phyloP scores from a whole-genome alignment of 805 yeast species.

The Sugiyamaella qingdaonensis region DNA sequence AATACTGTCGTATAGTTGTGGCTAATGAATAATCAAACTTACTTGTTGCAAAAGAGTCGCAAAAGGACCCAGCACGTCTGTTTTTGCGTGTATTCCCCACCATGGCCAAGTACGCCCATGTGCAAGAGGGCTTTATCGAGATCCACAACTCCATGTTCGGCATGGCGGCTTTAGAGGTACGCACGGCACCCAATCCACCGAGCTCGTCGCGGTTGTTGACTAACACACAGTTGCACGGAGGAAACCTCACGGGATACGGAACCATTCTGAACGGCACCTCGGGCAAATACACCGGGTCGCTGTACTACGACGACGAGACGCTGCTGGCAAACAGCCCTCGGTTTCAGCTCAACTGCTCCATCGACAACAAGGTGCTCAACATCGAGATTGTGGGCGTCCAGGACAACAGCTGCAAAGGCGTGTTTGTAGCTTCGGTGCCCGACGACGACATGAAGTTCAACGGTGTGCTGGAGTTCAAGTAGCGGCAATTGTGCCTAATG shows the following conservation, averaged over 20 bases:
- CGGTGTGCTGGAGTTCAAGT: slow-evolving; percentile 22
- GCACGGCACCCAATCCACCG: neutral
- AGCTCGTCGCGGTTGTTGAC: neutral
- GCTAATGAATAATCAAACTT: no score
- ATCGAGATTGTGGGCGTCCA: slow-evolving; percentile 17
- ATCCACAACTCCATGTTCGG: slow-evolving; percentile 22
- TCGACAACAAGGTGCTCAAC: slow-evolving; percentile 15
- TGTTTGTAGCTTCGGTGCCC: slow-evolving; percentile 16
- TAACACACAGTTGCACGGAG: neutral
- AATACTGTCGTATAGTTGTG: no score
- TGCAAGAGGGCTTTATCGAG: slow-evolving; percentile 6
- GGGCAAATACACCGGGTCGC: slow-evolving; percentile 22
- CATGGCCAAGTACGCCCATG: neutral
- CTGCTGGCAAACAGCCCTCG: slow-evolving; percentile 18
- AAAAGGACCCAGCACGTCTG: no score
- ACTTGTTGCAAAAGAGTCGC: no score
- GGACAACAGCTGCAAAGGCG: slow-evolving; percentile 13
- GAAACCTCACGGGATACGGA: slow-evolving; percentile 21
- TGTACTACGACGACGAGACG: slow-evolving; percentile 21
- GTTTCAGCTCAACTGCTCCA: slow-evolving; percentile 20
- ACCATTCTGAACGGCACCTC: slow-evolving; percentile 18
- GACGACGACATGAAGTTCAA: slow-evolving; percentile 13
- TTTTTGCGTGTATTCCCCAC: no score
- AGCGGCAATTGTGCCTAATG: no score
- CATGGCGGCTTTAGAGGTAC: slow-evolving; percentile 22